Conservation (phyloP, 768 basidiomycete genomes). For the Pulveroboletus sp. region DNA sequence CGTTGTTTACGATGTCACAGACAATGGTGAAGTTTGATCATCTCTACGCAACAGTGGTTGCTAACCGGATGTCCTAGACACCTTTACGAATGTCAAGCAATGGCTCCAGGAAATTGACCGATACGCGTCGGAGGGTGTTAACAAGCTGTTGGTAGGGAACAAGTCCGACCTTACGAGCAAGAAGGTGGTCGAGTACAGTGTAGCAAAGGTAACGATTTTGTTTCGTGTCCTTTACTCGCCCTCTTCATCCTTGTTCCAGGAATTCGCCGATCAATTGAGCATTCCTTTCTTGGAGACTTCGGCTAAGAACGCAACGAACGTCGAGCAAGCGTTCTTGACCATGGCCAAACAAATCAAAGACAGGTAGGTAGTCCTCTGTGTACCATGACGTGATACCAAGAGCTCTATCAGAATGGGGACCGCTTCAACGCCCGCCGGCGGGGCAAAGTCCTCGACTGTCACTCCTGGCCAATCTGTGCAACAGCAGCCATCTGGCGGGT, state of each 20-base stretch:
- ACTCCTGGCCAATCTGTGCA: constrained; percentile 82
- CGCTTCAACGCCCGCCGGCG: constrained; percentile 65
- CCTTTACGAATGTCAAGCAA: constrained; percentile 93
- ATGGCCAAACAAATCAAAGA: constrained; percentile 97
- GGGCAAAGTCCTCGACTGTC: constrained; percentile 78
- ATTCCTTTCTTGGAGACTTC: constrained; percentile 98
- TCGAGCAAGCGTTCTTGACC: constrained; percentile 98
- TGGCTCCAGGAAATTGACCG: constrained; percentile 92
- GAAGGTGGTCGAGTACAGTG: constrained; percentile 89
- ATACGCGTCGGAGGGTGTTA: constrained; percentile 97
- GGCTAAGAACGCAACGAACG: constrained; percentile 98
- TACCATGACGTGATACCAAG: neutral
- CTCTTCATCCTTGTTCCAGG: constrained; percentile 40
- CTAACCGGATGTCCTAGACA: constrained; percentile 50
- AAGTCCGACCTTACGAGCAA: constrained; percentile 98
- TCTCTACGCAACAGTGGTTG: neutral
- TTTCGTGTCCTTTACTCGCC: neutral
- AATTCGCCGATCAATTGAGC: constrained; percentile 91
- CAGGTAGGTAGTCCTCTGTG: constrained; percentile 44
- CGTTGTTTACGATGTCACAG: constrained; percentile 97
- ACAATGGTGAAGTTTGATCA: constrained; percentile 57
- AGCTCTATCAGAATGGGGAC: constrained; percentile 67
- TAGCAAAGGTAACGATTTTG: constrained; percentile 60
- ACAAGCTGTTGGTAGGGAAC: constrained; percentile 98
- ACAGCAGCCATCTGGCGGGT: constrained; percentile 66